Percentiles rank a stretch among this genome's conserved stretches.
phyloP scores from a whole-genome alignment of 805 yeast genomes.

The Tetrapisispora fleetii region DNA sequence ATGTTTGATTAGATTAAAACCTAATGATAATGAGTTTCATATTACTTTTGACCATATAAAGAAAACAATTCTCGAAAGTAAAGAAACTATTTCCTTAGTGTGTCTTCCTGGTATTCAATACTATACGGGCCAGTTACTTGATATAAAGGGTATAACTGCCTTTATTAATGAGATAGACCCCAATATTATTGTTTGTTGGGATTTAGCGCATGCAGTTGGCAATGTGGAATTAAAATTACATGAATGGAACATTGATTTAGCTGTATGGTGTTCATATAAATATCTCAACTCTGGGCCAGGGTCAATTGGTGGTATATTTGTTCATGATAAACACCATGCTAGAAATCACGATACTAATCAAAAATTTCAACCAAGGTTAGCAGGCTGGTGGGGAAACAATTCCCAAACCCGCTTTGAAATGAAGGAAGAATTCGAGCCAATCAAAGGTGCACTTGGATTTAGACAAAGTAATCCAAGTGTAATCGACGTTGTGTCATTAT shows the following conservation, averaged over 20 bases:
- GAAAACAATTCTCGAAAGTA: conserved; percentile 41
- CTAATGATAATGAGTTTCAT: conserved; percentile 47
- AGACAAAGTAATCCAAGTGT: conserved; percentile 89
- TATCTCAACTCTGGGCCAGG: conserved; percentile 92
- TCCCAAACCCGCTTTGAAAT: conserved; percentile 61
- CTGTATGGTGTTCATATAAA: conserved; percentile 90
- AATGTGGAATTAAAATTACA: conserved; percentile 70
- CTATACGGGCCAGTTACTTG: conserved; percentile 83
- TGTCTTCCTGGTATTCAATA: conserved; percentile 85
- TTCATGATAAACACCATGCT: conserved; percentile 44
- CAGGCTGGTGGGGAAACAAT: conserved; percentile 98
- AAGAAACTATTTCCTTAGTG: conserved; percentile 58
- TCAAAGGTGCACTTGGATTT: conserved; percentile 77
- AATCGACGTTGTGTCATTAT: conserved; percentile 66
- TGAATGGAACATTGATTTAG: conserved; percentile 88
- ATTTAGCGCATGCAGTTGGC: conserved; percentile 89
- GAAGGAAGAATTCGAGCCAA: conserved; percentile 71
- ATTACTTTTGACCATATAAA: conserved; percentile 58
- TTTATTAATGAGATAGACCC: conserved; percentile 38
- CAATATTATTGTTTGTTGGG: conserved; percentile 76
- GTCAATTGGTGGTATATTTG: conserved; percentile 77
- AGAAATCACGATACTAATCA: conserved; percentile 15
- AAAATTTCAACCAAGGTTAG: conserved; percentile 38
- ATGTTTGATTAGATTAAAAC: conserved; percentile 54
- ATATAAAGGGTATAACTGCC: conserved; percentile 59